phyloP scores from a whole-genome alignment of 2,329 filamentous ascomycete genomes.

The Pochonia chlamydosporia region DNA sequence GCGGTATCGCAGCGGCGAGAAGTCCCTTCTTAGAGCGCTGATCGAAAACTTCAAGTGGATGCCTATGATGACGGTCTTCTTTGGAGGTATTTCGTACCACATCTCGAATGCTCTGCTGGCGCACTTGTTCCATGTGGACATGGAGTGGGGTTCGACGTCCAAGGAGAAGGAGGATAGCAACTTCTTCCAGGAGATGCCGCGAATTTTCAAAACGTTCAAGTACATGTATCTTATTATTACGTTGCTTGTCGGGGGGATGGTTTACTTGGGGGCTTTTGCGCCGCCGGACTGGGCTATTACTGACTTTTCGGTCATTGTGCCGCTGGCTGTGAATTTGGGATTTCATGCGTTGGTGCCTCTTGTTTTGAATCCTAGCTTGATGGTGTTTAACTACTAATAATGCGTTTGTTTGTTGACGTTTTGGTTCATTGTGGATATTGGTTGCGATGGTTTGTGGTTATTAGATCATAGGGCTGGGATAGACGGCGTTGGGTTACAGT shows the following conservation, averaged over 20 bases:
- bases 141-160: slow-evolving; percentile 49
- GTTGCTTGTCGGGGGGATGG: slow-evolving; percentile 41
- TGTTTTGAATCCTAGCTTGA: slow-evolving; percentile 56
- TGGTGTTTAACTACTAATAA: slow-evolving; percentile 30
- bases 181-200: slow-evolving; percentile 51
- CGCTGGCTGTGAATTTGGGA: slow-evolving; percentile 38
- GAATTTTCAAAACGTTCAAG: slow-evolving; percentile 51
- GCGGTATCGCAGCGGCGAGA: slow-evolving; percentile 55
- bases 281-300: slow-evolving; percentile 55
- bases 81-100: slow-evolving; percentile 38
- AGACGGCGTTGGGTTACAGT: background rate
- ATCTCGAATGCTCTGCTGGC: slow-evolving; percentile 34
- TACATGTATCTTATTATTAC: slow-evolving; percentile 38
- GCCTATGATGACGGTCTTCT: slow-evolving; percentile 43
- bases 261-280: slow-evolving; percentile 41
- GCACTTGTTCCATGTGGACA: slow-evolving; percentile 37
- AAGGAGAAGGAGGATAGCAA: slow-evolving; percentile 52
- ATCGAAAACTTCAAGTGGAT: slow-evolving; percentile 55
- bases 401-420: background rate
- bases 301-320: slow-evolving; percentile 51
- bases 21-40: slow-evolving; percentile 36
- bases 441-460: background rate
- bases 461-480: background rate
- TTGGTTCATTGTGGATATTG: no score
- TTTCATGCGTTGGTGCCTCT: slow-evolving; percentile 48